phyloP scores from a whole-genome alignment of 2,329 filamentous ascomycete species.

The Fusarium circinatum region DNA sequence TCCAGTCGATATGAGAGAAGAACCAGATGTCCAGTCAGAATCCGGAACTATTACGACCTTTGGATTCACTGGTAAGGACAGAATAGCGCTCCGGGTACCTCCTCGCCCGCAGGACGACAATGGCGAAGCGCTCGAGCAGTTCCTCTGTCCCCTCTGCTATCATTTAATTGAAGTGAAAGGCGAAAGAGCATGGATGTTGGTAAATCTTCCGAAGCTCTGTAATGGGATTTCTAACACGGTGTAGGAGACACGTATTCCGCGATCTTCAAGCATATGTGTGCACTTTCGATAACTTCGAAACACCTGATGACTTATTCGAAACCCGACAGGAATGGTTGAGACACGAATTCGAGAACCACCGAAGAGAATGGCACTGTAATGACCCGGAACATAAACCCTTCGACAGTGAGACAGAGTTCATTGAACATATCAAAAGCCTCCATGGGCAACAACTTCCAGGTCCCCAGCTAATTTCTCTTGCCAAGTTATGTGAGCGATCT shows the following conservation, averaged over 20 bases:
- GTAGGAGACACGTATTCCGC: not conserved
- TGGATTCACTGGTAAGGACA: not conserved
- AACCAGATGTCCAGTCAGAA: not conserved
- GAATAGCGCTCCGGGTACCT: not conserved
- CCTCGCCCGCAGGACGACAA: not conserved
- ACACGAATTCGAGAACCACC: not conserved
- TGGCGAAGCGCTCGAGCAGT: not conserved
- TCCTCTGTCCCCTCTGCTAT: not conserved
- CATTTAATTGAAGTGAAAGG: not conserved
- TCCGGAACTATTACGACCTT: not conserved
- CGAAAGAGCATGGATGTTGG: not conserved
- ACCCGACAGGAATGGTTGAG: not conserved
- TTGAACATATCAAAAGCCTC: not conserved
- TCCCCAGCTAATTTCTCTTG: not conserved
- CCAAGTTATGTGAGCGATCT: not conserved
- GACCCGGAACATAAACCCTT: not conserved
- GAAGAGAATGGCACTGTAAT: not conserved
- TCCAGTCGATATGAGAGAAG: not conserved
- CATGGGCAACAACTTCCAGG: not conserved
- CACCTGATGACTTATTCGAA: not conserved
- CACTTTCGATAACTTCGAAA: not conserved
- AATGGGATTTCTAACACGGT: not conserved
- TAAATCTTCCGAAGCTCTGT: rapidly evolving
- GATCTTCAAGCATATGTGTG: not conserved
- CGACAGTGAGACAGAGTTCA: not conserved